Conservation (phyloP, 2,329 filamentous ascomycete genomes). For the Tolypocladium ovalisporum region DNA sequence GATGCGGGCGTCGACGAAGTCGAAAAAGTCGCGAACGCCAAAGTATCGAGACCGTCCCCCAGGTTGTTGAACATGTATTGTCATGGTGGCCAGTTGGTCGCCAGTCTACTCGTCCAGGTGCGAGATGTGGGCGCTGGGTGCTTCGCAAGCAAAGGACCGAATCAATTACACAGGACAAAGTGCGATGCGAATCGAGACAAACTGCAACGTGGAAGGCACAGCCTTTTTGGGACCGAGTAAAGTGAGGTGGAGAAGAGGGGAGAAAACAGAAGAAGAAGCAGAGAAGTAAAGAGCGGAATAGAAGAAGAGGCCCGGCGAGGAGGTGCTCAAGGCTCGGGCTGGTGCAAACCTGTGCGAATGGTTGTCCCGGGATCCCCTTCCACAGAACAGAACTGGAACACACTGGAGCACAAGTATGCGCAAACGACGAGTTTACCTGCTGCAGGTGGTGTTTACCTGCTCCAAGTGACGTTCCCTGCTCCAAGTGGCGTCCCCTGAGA, state of each 20-base stretch:
- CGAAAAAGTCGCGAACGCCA: conserved; percentile 23
- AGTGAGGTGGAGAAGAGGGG: not conserved
- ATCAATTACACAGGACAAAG: not conserved
- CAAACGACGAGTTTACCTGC: not conserved
- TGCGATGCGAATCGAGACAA: not conserved
- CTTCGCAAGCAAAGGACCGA: not conserved
- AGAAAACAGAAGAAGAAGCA: not conserved
- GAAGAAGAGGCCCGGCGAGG: not conserved
- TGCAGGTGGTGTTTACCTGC: too few species aligned
- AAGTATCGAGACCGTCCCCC: conserved; percentile 16
- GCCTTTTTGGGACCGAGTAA: not conserved
- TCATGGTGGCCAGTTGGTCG: not conserved
- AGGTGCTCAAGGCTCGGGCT: not conserved
- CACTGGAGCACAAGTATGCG: too few species aligned
- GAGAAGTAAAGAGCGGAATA: not conserved
- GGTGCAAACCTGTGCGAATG: not conserved
- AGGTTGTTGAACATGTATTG: not conserved
- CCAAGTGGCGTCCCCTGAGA: not conserved
- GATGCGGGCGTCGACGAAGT: conserved; percentile 22
- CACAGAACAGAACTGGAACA: not conserved
- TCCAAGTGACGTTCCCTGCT: not conserved
- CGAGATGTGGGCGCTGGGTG: not conserved
- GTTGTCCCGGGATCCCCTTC: too few species aligned
- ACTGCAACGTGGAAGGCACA: not conserved
- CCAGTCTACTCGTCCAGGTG: not conserved